phyloP scores from a whole-genome alignment of 2,329 filamentous ascomycete genomes.

The Gaeumannomyces tritici region DNA sequence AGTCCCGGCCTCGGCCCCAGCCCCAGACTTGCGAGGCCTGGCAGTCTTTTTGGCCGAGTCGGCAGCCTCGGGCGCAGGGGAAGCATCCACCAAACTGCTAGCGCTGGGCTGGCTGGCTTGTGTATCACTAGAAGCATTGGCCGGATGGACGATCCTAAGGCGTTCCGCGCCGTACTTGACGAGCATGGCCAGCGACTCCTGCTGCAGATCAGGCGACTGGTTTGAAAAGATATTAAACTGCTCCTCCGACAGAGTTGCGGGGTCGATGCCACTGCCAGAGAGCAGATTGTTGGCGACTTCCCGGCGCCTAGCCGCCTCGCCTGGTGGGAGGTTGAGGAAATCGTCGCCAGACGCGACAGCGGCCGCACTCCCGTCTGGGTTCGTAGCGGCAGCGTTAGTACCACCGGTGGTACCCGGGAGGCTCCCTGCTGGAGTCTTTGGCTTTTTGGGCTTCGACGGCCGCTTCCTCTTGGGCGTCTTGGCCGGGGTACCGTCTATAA shows the following conservation, averaged over 20 bases:
- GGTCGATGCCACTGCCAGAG: conserved; percentile 36
- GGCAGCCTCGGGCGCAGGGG: not conserved
- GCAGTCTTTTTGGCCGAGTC: not conserved
- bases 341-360: not conserved
- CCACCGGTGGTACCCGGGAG: not conserved
- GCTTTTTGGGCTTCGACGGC: conserved; percentile 3
- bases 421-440: conserved; percentile 3
- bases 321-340: conserved; percentile 28
- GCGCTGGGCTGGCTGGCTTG: conserved; percentile 5
- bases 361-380: not conserved
- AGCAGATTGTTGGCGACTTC: conserved; percentile 39
- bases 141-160: conserved; percentile 48
- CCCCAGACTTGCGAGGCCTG: not conserved
- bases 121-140: conserved; percentile 19
- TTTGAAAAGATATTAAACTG: conserved; percentile 53
- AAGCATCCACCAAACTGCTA: conserved; percentile 3
- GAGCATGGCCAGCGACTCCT: conserved; percentile 45
- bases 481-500: not conserved
- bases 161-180: conserved; percentile 47
- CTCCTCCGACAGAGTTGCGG: conserved; percentile 39
- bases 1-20: not conserved
- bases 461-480: conserved; percentile 1
- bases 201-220: conserved; percentile 45
- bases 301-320: conserved; percentile 39
- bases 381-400: not conserved